Evolutionary conservation across 1,139 yeast genomes (phyloP).

Genomic region (Yamadazyma sp.): DNA sequence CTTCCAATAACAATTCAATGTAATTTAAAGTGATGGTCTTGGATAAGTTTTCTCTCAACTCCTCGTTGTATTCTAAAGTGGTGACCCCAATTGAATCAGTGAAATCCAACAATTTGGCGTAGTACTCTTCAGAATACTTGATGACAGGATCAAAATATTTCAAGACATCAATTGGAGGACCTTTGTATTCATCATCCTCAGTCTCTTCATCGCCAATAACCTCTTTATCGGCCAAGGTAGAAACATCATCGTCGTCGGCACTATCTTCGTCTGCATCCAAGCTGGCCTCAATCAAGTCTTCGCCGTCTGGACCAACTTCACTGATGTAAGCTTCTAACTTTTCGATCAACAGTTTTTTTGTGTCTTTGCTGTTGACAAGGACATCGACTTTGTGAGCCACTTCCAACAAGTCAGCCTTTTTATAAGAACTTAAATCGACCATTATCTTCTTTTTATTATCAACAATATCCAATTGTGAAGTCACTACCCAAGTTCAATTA

Average conservation of each 20-base stretch:
- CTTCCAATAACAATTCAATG: conserved; percentile 40
- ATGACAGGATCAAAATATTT: conserved; percentile 41
- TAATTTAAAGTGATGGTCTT: conserved; percentile 49
- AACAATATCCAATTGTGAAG: background rate
- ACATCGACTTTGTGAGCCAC: conserved; percentile 38
- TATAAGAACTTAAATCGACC: conserved; percentile 17
- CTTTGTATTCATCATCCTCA: conserved; percentile 26
- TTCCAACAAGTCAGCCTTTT: conserved; percentile 40
- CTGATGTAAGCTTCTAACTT: conserved; percentile 40
- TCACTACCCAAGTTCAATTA: background rate
- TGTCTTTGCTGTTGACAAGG: conserved; percentile 37
- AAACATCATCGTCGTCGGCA: conserved; percentile 23
- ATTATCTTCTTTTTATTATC: conserved; percentile 3
- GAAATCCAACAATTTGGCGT: conserved; percentile 31
- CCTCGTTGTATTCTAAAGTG: conserved; percentile 41
- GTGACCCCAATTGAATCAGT: conserved; percentile 44
- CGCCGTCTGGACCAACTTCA: conserved; percentile 39
- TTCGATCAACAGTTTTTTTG: conserved; percentile 43
- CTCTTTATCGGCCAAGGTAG: conserved; percentile 25
- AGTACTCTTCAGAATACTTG: conserved; percentile 27
- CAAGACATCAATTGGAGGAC: conserved; percentile 44
- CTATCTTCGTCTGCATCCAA: conserved; percentile 19
- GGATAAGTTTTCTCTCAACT: conserved; percentile 50
- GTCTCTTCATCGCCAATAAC: conserved; percentile 22
- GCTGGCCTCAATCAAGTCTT: conserved; percentile 25